Base-by-base conservation (phyloP, 2,329 filamentous ascomycete genomes). In the Cordyceps farinosa region DNA sequence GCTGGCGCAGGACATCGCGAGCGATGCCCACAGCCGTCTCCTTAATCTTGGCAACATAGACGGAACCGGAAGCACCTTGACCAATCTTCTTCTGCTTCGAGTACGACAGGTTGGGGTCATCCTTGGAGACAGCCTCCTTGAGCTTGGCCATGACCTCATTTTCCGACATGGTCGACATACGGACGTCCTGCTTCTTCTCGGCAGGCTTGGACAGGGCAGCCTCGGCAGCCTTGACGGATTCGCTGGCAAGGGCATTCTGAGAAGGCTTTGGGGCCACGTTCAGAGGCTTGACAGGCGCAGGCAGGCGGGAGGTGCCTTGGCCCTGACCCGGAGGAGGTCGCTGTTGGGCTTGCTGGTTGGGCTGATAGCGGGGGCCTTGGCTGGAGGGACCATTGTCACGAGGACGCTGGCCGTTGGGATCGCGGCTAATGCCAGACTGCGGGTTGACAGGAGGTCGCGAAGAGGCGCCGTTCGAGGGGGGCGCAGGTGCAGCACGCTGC, bases 81-180 rank as follows among this genome's bases (percentile, higher is more conserved):
- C 95, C 95, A 76, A 99, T 98, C 84, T 99, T 99, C 85, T 97
- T 97, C 79, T 98, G 95, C 81, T 99, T 99, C 72, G 93, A 94
- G 80, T 99, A 99, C 30, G 93, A 97, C 68, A 96, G 82, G 70
- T 96, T 90, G 60, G 95, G 95, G 73, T 96, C 93, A 65, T 97
- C 92, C 75, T 96, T 96, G 66, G 93, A 97, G 1, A 99, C 95
- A 8, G 95, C 94, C 68, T 96, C 91, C 73, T 93, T 90, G 61
- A 99, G 84, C 74, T 92, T 95, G 68, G 91, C 89, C 95, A 99
- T 99, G 63, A 99, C 95, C 76, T 99, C 94, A 67, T 85, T 90
- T 78, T 99, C 95, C 10, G 91, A 91, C 95, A 99, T 98, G 70
- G 91, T 96, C 44, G 94, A 98, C 92, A 99, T 97, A 73, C 95